These are phyloP conservation scores for Baudoinia panamericana DNA, from an alignment of 495 filamentous ascomycete genomes.

Conservation along the genomic window DNA sequence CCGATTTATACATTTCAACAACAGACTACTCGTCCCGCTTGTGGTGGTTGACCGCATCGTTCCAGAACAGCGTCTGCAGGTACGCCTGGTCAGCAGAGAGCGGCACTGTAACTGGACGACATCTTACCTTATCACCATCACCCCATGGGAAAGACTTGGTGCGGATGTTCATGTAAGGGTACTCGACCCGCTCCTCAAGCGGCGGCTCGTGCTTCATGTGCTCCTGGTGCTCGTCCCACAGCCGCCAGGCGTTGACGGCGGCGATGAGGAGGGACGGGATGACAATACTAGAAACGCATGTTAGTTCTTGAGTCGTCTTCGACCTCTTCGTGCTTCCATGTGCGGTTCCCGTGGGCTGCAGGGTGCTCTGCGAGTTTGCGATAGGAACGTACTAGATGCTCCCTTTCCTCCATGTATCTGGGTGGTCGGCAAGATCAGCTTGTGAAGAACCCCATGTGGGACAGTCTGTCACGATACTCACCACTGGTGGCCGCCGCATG, in stretches of 20 bases:
- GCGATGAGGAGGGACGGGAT: conserved; percentile 58
- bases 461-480: too few relatives aligned
- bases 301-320: conserved; percentile 1
- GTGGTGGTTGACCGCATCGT: conserved; percentile 87
- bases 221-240: conserved; percentile 93
- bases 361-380: neutral
- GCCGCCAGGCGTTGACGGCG: conserved; percentile 65
- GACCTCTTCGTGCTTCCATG: too few relatives aligned
- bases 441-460: too few relatives aligned
- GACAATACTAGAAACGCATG: conserved; percentile 39
- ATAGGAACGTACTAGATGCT: conserved; percentile 63
- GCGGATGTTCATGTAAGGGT: conserved; percentile 89
- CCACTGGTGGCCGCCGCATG: conserved; percentile 71
- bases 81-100: neutral
- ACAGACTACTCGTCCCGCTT: conserved; percentile 77
- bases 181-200: conserved; percentile 76
- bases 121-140: conserved; percentile 76
- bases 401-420: conserved; percentile 88
- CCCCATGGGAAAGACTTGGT: conserved; percentile 84
- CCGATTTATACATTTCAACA: too few relatives aligned
- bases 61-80: conserved; percentile 51
- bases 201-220: conserved; percentile 78
- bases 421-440: too few relatives aligned
- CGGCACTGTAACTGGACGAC: neutral
- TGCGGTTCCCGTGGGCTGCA: too few relatives aligned